Evolutionary conservation across 2,329 filamentous ascomycete genomes (phyloP), one percentile per base, ranked within the genome.

Genomic region (Paraphaeosphaeria minitans): DNA sequence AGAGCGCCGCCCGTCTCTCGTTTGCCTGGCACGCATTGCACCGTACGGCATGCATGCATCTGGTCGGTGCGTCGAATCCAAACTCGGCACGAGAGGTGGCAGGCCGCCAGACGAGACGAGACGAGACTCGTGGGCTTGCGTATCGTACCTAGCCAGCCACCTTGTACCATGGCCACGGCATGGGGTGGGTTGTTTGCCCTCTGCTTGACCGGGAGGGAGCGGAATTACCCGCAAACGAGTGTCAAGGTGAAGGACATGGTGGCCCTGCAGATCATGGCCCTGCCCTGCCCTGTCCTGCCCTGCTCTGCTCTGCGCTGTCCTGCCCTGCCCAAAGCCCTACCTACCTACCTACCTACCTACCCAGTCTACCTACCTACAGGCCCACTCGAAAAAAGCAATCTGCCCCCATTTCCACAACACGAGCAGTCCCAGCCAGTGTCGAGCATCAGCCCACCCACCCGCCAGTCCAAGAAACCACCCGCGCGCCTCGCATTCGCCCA

Each of bases 61-160:
- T 21, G 24, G 24, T 6, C n/a, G 42, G 35, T 43, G 50, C 16
- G 10, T 43, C 24, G 37, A 53, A 43, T 53, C 51, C 29, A 53
- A 41, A 53, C 51, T 53, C 49, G 35, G 35, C 14, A 27, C 16
- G 49, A 31, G 27, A 51, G 35, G 42, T 42, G 33, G 49, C 49
- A 29, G 6, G n/a, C 49, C 22, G 29, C 41, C 41, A 35, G 19
- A 45, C 29, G 51, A 46, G 13, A 35, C 41, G 29, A 35, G 19
- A 45, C 29, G 51, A 46, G 13, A 35, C 41, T 16, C 39, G 8
- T 21, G 22, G n/a, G n/a, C n/a, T 49, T 35, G 46, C 46, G n/a
- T 35, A 7, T 35, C 9, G 46, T n/a, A n/a, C n/a, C n/a, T n/a
- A 49, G 46, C 46, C 46, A 49, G 46, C 33, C 39, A 27, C 21